Evolutionary conservation across 495 filamentous ascomycete genomes (phyloP), one percentile per base, ranked within the genome.

Genomic region (Aspergillus coremiiformis): DNA sequence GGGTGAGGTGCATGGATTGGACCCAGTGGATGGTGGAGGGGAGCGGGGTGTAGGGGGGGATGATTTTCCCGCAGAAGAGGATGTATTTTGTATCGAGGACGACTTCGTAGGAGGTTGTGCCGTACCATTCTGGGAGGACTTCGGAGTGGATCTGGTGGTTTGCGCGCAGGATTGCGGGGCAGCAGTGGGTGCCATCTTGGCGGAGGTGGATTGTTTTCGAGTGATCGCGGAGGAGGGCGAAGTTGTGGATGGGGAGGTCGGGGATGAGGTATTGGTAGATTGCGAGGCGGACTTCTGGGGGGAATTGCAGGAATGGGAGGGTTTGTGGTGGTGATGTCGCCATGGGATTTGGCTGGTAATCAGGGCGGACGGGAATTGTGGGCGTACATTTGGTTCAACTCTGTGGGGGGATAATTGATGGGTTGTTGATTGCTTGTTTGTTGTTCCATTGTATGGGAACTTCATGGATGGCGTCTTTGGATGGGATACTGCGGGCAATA

Each of bases 211-310:
- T 12, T 6, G 39, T 21, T 14, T 44, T 46, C 39, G 14, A 45
- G 14, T 8, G 41, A 17, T 30, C 30, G 50, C 50, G 50, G 50
- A 52, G 37, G 32, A 52, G 15, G 2, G 43, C 17, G 42, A 39
- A 44, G 32, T 52, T 52, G 42, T 19, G 42, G 50, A 52, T 39
- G 5, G 42, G 42, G 20, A 52, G 26, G 23, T 39, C 44, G 19
- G 50, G 50, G 29, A 52, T 46, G 11, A 52, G 42, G 17, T 52
- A 46, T 12, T 32, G 41, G 37, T 52, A 52, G n/a, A 52, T 39
- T 41, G 26, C 17, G 1, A 52, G 30, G 20, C 50, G 50, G 41
- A 52, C 50, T 39, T 52, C 50, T n/a, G 50, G 17, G 41, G 50
- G 50, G 27, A 52, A 39, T n/a, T 52, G 15, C 3, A 52, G 42